Percentiles rank a stretch among this genome's conserved stretches.
These are phyloP conservation scores for Penicillium sp. DNA, from an alignment of 2,329 filamentous ascomycete genomes.

Conservation along the genomic window DNA sequence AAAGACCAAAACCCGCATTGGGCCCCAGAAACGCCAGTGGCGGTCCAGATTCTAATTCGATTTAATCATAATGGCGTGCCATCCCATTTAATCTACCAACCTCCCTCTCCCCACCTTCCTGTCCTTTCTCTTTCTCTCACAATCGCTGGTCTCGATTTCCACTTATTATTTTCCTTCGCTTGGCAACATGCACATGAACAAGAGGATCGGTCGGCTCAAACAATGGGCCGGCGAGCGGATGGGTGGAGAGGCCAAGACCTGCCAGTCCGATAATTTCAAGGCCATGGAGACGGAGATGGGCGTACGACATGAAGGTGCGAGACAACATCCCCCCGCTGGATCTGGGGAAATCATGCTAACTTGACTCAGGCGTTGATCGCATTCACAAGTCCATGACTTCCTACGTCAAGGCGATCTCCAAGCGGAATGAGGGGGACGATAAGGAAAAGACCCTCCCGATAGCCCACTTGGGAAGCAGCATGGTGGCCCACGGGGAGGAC, in stretches of 20 bases:
- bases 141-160: conserved; percentile 6
- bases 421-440: conserved; percentile 81
- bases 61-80: conserved; percentile 13
- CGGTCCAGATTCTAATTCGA: conserved; percentile 5
- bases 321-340: background rate
- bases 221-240: conserved; percentile 98
- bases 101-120: conserved; percentile 8
- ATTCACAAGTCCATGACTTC: conserved; percentile 81
- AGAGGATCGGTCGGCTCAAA: conserved; percentile 93
- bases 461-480: conserved; percentile 76
- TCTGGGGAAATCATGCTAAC: background rate
- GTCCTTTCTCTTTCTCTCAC: conserved; percentile 1
- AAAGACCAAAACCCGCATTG: conserved; percentile 17
- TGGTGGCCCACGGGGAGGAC: conserved; percentile 88
- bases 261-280: conserved; percentile 87
- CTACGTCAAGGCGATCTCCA: conserved; percentile 86
- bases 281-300: conserved; percentile 86
- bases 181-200: conserved; percentile 64
- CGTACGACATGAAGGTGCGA: conserved; percentile 78
- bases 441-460: conserved; percentile 83
- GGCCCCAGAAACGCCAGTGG: conserved; percentile 18
- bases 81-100: conserved; percentile 18
- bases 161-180: conserved; percentile 9
- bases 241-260: conserved; percentile 86
- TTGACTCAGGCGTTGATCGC: conserved; percentile 76